phyloP scores from a whole-genome alignment of 306 rosid genomes.

The Carpinus viminea region DNA sequence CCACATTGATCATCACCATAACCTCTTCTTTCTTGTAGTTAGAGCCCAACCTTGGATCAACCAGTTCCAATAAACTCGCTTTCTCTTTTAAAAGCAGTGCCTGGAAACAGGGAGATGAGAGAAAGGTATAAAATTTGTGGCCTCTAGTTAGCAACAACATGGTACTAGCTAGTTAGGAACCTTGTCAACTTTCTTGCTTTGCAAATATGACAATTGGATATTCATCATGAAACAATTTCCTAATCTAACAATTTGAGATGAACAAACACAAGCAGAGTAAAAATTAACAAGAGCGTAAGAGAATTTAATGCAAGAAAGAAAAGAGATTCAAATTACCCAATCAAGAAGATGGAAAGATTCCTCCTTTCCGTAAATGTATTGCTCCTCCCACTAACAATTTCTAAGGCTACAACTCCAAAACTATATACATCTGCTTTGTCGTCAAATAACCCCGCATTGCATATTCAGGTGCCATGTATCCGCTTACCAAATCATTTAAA shows the following conservation, averaged over 20 bases:
- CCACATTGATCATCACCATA: too few species aligned
- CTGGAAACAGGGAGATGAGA: slow-evolving; percentile 17
- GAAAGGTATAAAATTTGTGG: background rate
- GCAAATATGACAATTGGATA: background rate
- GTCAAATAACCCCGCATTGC: slow-evolving; percentile 35
- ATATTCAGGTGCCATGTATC: slow-evolving; percentile 38
- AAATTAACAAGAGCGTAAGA: background rate
- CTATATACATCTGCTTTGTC: slow-evolving; percentile 38
- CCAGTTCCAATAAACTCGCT: slow-evolving; percentile 35
- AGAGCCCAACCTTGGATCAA: slow-evolving; percentile 40
- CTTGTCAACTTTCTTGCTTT: too few species aligned
- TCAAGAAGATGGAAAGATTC: slow-evolving; percentile 30
- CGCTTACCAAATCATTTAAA: slow-evolving; percentile 16
- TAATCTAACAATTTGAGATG: background rate
- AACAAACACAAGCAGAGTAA: background rate
- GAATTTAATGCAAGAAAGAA: background rate
- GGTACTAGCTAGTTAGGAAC: too few species aligned
- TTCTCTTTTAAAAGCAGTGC: slow-evolving; percentile 27
- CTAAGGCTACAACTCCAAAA: slow-evolving; percentile 32
- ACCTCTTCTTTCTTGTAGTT: slow-evolving; percentile 31
- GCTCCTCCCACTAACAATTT: slow-evolving; percentile 28
- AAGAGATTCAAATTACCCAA: slow-evolving; percentile 28
- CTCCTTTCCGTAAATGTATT: slow-evolving; percentile 19
- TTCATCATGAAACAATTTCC: background rate
- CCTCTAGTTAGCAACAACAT: too few species aligned